Base-by-base conservation (phyloP, 2,329 filamentous ascomycete genomes). In the Myriosclerotinia duriaeana region DNA sequence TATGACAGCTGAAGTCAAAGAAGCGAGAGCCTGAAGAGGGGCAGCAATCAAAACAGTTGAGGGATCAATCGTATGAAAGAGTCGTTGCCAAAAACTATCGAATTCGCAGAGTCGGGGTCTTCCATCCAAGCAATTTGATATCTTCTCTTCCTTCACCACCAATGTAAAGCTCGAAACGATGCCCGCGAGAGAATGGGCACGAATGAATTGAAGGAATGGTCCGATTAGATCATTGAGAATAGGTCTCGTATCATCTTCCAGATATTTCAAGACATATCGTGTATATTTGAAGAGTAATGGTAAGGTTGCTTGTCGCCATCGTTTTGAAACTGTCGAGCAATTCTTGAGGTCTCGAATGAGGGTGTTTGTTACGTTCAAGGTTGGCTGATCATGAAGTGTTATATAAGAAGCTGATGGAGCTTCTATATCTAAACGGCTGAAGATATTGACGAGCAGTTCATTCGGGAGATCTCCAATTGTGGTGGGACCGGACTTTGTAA, bases 1-100 rank as follows among this genome's bases (percentile, higher is more conserved):
- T 38, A 90, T 79, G 66, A 80, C 80, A 6, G 83, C 83, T 22
- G 84, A 84, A 5, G 89, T 78, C 59, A 91, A 78, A 0, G 82
- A 82, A 1, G 87, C 86, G 9, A 93, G 79, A 22, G 86, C 84
- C 5, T 82, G 79, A 0, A 89, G 87, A 8, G 88, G 84, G 0
- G 88, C 87, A 56, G 87, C 76, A 64, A 89, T 78, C 9, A 84
- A 84, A 67, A 89, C 75, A 54, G 81, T 78, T 56, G 79, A 68
- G 9, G 84, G 86, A 68, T 86, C 80, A 42, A 89, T 76, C 22
- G 80, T 74, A 7, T 78, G 75, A 58, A 90, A 84, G 1, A 90
- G 69, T 26, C 79, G 79, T 65, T 79, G 79, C 88, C 85, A 90
- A 72, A 85, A 81, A 75, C 38, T 26, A 30, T 69, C 67, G 63